Evolutionary conservation across 2,329 filamentous ascomycete species (phyloP).

Genomic region (Fusarium setosum): DNA sequence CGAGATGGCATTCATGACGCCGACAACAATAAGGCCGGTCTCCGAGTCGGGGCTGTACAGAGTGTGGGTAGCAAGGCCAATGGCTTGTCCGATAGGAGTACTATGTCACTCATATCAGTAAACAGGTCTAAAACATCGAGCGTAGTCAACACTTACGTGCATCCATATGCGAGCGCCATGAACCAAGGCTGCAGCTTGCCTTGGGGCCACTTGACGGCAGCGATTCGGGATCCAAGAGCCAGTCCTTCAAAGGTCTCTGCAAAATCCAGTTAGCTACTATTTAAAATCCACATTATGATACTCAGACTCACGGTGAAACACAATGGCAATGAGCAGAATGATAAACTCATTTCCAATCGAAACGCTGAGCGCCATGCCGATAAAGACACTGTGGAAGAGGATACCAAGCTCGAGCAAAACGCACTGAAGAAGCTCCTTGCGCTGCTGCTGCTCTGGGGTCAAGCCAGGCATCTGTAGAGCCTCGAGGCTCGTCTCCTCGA

Average conservation of each 20-base stretch:
- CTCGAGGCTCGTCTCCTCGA: conserved; percentile 39
- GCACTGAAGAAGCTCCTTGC: conserved; percentile 79
- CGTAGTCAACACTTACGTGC: conserved; percentile 52
- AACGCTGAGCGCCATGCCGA: conserved; percentile 85
- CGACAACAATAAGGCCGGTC: conserved; percentile 75
- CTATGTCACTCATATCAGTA: conserved; percentile 49
- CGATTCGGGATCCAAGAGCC: conserved; percentile 73
- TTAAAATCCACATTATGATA: rapidly evolving
- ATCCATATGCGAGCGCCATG: conserved; percentile 68
- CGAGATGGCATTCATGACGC: conserved; percentile 80
- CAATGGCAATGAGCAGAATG: conserved; percentile 82
- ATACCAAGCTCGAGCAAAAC: conserved; percentile 84
- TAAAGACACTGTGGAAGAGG: conserved; percentile 73
- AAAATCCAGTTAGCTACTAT: conserved; percentile 3
- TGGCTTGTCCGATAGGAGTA: conserved; percentile 79
- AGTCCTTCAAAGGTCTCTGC: conserved; percentile 65
- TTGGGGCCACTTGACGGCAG: conserved; percentile 59
- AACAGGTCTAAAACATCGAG: not conserved
- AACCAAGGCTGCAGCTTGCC: conserved; percentile 62
- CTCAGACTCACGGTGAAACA: conserved; percentile 70
- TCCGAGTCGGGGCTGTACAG: conserved; percentile 76
- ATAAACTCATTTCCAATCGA: conserved; percentile 81
- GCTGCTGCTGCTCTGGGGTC: conserved; percentile 65
- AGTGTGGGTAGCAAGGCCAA: conserved; percentile 76
- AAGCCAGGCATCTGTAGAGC: conserved; percentile 39